Evolutionary conservation across 2,329 filamentous ascomycete genomes (phyloP).

Genomic region (Plectosphaerella sp.): DNA sequence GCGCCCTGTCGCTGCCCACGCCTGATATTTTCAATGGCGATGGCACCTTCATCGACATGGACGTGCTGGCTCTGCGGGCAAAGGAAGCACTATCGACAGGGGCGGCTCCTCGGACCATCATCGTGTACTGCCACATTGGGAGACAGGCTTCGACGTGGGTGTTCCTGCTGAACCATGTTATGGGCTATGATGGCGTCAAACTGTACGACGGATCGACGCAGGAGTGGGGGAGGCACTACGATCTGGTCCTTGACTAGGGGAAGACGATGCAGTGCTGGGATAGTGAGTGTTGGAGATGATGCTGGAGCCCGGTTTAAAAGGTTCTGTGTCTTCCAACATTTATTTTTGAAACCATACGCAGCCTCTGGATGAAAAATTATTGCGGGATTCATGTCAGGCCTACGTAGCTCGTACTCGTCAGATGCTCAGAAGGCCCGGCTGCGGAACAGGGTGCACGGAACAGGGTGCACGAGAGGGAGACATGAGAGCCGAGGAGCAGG

Average conservation of each 20-base stretch:
- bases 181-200: constrained; percentile 2
- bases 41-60: not conserved
- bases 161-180: constrained; percentile 2
- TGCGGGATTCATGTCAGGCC: too few species aligned
- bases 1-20: constrained; percentile 1
- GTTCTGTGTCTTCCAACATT: too few species aligned
- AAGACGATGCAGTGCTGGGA: too few species aligned
- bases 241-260: constrained; percentile 2
- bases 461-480: too few species aligned
- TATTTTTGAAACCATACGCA: too few species aligned
- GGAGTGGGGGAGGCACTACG: constrained; percentile 3
- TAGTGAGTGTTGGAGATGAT: too few species aligned
- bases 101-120: not conserved
- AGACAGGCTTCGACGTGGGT: constrained; percentile 2
- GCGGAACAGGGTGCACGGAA: too few species aligned
- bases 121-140: constrained; percentile 4
- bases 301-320: too few species aligned
- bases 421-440: too few species aligned
- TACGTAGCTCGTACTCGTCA: too few species aligned
- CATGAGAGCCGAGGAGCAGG: too few species aligned
- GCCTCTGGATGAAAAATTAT: too few species aligned
- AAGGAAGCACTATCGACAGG: not conserved
- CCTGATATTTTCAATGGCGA: constrained; percentile 1
- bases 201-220: constrained; percentile 5
- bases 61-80: not conserved